A percentile compares a stretch with the other conserved stretches of the same genome.
Conservation (phyloP, 805 yeast genomes). For the Saturnispora quitensis region DNA sequence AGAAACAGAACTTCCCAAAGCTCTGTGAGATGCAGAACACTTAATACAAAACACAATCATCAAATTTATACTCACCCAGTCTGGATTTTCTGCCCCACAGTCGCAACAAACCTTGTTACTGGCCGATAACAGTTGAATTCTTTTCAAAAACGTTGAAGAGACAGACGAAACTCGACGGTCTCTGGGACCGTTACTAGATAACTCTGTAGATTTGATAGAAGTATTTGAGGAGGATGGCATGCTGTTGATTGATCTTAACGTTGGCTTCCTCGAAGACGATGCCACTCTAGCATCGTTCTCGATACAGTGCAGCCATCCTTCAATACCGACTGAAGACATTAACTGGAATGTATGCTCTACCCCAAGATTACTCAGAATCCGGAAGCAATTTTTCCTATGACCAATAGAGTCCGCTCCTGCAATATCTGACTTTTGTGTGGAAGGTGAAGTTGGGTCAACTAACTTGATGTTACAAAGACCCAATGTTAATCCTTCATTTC, state of each 20-base stretch:
- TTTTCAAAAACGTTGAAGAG: slow-evolving; percentile 24
- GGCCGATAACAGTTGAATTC: slow-evolving; percentile 36
- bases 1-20: slow-evolving; percentile 73
- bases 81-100: slow-evolving; percentile 55
- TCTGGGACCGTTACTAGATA: slow-evolving; percentile 10
- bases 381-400: slow-evolving; percentile 54
- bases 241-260: not conserved
- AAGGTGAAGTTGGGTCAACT: slow-evolving; percentile 12
- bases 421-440: slow-evolving; percentile 34
- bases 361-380: slow-evolving; percentile 62
- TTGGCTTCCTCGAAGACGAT: not conserved
- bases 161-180: slow-evolving; percentile 29
- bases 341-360: slow-evolving; percentile 68
- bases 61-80: slow-evolving; percentile 79
- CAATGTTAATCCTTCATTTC: slow-evolving; percentile 61
- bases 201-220: not conserved
- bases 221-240: not conserved
- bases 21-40: slow-evolving; percentile 84
- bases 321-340: slow-evolving; percentile 54
- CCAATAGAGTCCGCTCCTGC: slow-evolving; percentile 23
- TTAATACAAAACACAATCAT: slow-evolving; percentile 68
- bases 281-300: slow-evolving; percentile 3
- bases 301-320: slow-evolving; percentile 52
- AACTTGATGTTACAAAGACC: slow-evolving; percentile 58
- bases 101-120: slow-evolving; percentile 69